phyloP scores from a whole-genome alignment of 2,329 filamentous ascomycete species.

The Ophiostoma sp. region DNA sequence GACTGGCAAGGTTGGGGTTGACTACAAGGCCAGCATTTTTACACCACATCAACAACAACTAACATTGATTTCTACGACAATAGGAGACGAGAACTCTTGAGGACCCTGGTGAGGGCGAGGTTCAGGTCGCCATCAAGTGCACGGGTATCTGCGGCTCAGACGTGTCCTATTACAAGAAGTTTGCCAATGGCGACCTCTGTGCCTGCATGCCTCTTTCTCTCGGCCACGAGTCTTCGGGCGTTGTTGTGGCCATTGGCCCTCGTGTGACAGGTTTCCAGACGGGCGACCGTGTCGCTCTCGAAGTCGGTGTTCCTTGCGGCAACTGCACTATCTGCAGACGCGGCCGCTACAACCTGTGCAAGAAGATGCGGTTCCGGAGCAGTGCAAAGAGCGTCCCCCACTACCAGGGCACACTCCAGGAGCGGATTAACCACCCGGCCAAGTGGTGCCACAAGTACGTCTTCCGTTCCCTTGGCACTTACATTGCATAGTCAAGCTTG shows the following conservation, averaged over 20 bases:
- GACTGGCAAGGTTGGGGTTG: background rate
- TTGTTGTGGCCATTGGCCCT: constrained; percentile 57
- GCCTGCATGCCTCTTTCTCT: constrained; percentile 65
- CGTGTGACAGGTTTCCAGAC: constrained; percentile 53
- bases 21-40: background rate
- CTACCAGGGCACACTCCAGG: constrained; percentile 63
- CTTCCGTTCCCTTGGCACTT: background rate
- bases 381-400: constrained; percentile 64
- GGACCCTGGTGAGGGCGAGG: constrained; percentile 51
- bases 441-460: constrained; percentile 62
- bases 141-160: constrained; percentile 72
- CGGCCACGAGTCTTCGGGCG: constrained; percentile 62
- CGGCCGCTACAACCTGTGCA: constrained; percentile 63
- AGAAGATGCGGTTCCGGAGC: constrained; percentile 61
- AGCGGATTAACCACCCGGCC: constrained; percentile 63
- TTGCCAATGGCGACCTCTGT: constrained; percentile 69
- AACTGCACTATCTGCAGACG: constrained; percentile 52
- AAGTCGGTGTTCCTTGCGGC: constrained; percentile 57
- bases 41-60: background rate
- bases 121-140: constrained; percentile 65
- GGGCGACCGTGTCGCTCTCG: constrained; percentile 60
- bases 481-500: too few relatives aligned
- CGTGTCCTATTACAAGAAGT: constrained; percentile 71
- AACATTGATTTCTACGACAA: background rate
- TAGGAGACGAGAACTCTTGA: constrained; percentile 55